Base-by-base conservation (phyloP, 2,329 filamentous ascomycete genomes). In the Epichloe sibirici region DNA sequence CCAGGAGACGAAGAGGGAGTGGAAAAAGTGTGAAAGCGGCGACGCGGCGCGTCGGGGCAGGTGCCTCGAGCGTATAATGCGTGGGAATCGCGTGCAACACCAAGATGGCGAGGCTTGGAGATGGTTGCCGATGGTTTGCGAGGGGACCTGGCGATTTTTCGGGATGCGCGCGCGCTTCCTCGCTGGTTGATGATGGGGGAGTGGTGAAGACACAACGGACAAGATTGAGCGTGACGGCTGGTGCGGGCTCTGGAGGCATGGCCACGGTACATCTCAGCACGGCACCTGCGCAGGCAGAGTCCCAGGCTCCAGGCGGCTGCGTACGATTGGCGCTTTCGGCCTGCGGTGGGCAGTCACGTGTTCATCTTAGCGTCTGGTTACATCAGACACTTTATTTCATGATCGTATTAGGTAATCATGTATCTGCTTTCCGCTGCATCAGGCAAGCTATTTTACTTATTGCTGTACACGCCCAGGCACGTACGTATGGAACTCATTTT, bases 91-190 rank as follows among this genome's bases (percentile, higher is more conserved):
- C 74, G 76, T 76, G 71, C 70, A 71, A 74, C 71, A 70, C 69
- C 69, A 71, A 71, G 70, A 71, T 72, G 69, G 71, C 70, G 70
- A 70, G 66, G 67, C 73, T 70, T 74, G 68, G 67, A 69, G 76
- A 79, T 79, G 75, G 72, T 66, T 70, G 69, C 74, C 69, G 76
- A 80, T 80, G 76, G 69, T 74, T 75, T 74, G 73, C 72, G 72
- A 74, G 72, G 73, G 69, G 74, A 74, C 75, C 71, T 74, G 74
- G 75, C 72, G 76, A 78, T 77, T 75, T 77, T 77, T 78, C 74
- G 69, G 63, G 75, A 79, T 80, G 76, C 76, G 77, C 76, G 76
- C 74, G 66, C 55, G 53, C 57, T 59, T 53, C 55, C 71, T 75
- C 69, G 69, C 71, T 70, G 63, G 62, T 68, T 70, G 69, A 72